Conservation (phyloP, 768 basidiomycete genomes). For the button mushroom (Agaricus bisporus) region DNA sequence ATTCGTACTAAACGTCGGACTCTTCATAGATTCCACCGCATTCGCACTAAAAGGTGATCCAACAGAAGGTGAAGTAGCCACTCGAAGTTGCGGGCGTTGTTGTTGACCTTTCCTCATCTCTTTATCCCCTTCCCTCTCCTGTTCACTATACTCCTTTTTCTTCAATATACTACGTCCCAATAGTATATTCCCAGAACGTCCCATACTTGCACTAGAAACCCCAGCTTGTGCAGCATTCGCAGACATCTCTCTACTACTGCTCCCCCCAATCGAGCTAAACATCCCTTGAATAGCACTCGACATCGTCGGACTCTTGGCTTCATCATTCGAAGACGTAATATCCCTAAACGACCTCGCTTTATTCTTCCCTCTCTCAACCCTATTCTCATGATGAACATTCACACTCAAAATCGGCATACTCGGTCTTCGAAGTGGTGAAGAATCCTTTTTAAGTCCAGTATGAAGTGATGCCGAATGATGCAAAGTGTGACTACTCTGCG, state of each 20-base stretch:
- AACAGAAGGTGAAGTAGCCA: constrained; percentile 17
- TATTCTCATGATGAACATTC: constrained; percentile 5
- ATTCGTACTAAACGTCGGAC: neutral
- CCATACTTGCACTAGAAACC: neutral
- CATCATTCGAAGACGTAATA: constrained; percentile 5
- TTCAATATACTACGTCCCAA: constrained; percentile 8
- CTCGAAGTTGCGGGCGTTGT: constrained; percentile 24
- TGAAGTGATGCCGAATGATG: constrained; percentile 24
- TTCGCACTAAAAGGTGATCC: neutral
- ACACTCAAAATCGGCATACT: constrained; percentile 21
- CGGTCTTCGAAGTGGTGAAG: constrained; percentile 16
- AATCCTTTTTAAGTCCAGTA: constrained; percentile 10
- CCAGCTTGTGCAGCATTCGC: neutral
- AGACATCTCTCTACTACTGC: neutral
- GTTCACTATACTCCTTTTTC: constrained; percentile 17
- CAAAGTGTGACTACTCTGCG: neutral
- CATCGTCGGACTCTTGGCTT: neutral
- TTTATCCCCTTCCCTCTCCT: constrained; percentile 14
- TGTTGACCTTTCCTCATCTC: constrained; percentile 13
- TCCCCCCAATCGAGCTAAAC: constrained; percentile 9
- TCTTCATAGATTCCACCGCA: neutral
- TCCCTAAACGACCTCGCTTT: constrained; percentile 1
- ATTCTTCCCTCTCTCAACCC: neutral
- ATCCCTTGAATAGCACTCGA: neutral
- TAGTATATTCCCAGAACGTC: constrained; percentile 11